These are phyloP conservation scores for Simplicillium sp. DNA, from an alignment of 2,329 filamentous ascomycete species.

Conservation along the genomic window DNA sequence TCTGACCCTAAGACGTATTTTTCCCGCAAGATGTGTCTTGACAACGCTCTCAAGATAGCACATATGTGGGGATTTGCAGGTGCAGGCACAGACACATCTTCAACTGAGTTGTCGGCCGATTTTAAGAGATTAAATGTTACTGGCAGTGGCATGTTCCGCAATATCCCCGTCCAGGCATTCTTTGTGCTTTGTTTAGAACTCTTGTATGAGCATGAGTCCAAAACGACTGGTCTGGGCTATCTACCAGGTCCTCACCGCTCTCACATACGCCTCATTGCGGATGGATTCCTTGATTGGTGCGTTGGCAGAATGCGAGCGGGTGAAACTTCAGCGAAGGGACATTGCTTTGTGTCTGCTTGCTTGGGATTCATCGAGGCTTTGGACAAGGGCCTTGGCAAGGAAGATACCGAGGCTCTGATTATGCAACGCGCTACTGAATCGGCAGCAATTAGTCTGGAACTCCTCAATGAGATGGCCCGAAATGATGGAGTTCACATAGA, in stretches of 20 bases:
- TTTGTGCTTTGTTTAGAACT: slow-evolving; percentile 37
- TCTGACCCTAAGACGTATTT: slow-evolving; percentile 40
- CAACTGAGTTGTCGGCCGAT: slow-evolving; percentile 15
- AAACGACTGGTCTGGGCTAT: slow-evolving; percentile 19
- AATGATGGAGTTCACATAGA: slow-evolving; percentile 12
- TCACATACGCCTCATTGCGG: slow-evolving; percentile 22
- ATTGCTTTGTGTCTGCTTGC: slow-evolving; percentile 22
- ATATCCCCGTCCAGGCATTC: slow-evolving; percentile 26
- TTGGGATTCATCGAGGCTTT: slow-evolving; percentile 24
- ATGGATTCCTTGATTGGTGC: slow-evolving; percentile 19
- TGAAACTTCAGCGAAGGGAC: slow-evolving; percentile 33
- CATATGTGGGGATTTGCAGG: slow-evolving; percentile 20
- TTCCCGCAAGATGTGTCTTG: slow-evolving; percentile 39
- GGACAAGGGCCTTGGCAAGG: slow-evolving; percentile 15
- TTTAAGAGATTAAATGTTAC: slow-evolving; percentile 29
- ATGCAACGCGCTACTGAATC: slow-evolving; percentile 15
- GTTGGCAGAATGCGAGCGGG: slow-evolving; percentile 26
- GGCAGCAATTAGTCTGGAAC: slow-evolving; percentile 16
- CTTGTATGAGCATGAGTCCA: slow-evolving; percentile 32
- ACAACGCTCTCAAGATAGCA: slow-evolving; percentile 26
- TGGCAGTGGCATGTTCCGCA: slow-evolving; percentile 31
- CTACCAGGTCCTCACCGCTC: slow-evolving; percentile 17
- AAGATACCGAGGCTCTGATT: slow-evolving; percentile 21
- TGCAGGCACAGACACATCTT: slow-evolving; percentile 7
- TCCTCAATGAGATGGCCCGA: slow-evolving; percentile 24